A percentile compares a stretch with the other conserved stretches of the same genome.
phyloP scores from a whole-genome alignment of 225 moss, liverwort and hornwort species.

The Pleurozium schreberi region DNA sequence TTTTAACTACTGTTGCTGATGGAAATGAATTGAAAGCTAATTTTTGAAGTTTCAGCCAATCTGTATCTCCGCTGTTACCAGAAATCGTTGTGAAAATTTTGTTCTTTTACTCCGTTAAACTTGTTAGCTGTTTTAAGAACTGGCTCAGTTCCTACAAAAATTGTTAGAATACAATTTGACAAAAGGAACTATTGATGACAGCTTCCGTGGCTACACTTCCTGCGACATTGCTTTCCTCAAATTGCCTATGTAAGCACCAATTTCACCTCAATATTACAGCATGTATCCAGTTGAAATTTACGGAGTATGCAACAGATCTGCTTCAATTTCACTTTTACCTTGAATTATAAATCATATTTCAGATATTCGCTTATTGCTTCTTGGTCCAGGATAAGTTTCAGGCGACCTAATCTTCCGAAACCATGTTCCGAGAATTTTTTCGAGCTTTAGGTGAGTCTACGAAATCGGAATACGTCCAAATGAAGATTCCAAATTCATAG shows the following conservation, averaged over 20 bases:
- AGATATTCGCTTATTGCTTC: not conserved
- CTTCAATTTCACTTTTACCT: not conserved
- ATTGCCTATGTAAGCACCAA: not conserved
- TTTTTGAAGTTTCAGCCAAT: not conserved
- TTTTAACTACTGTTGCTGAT: not conserved
- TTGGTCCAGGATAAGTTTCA: not conserved
- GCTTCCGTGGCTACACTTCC: fast-evolving
- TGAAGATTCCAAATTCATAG: no score
- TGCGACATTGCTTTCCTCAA: not conserved
- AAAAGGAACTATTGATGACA: no score
- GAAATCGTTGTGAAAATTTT: no score
- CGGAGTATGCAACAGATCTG: no score
- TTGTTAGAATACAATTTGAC: not conserved
- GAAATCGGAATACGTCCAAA: no score
- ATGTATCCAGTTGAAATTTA: not conserved
- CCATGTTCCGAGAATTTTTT: no score
- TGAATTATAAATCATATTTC: fast-evolving
- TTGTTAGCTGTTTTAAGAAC: fast-evolving
- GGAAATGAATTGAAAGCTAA: not conserved
- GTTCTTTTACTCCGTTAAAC: no score
- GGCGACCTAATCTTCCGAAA: not conserved
- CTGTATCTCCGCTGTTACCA: not conserved
- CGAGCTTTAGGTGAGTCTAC: no score
- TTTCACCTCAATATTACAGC: not conserved
- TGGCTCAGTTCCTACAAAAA: fast-evolving